Evolutionary conservation across 179 eudicot species (phyloP), one percentile per base, ranked within the genome.

Genomic region (Corrigiola litoralis): DNA sequence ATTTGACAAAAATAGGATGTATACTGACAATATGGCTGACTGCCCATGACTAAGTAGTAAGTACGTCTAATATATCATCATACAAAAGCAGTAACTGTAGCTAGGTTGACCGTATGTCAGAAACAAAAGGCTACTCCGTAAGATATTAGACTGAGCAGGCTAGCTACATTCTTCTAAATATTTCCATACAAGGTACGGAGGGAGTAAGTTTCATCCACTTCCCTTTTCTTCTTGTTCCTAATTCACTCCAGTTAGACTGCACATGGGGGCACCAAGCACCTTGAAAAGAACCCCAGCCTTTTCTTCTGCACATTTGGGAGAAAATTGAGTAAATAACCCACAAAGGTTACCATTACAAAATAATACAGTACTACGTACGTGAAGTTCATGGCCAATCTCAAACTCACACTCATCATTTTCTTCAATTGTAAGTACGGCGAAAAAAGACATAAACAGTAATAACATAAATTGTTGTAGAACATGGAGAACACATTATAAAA

Each of bases 261-360:
- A 58, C 92, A 86, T 41, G 86, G 85, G 2, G 82, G 82, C 67
- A 71, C 82, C 72, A 87, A 73, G 68, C 92, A 87, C 57, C 84
- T 82, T 55, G 92, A 82, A 18, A 87, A 70, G 72, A 84, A 76
- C 49, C 92, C 89, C 31, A 82, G 69, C 65, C 81, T 71, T 67
- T 56, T 84, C 71, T 84, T 84, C 89, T 84, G 89, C 72, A 70
- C 6, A 47, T 23, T n/a, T n/a, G n/a, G n/a, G n/a, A 41, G 27
- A 6, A 6, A 53, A n/a, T 0, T 38, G 5, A 37, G 4, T 38
- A 36, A 17, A 36, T 11, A 28, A n/a, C 27, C 0, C 5, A 38
- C 3, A 36, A 44, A 6, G 4, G 32, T 58, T 20, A 40, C 7
- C 17, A 6, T 12, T 18, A 9, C 44, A 20, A 16, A 31, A 13